A percentile compares a stretch with the other conserved stretches of the same genome.
These are phyloP conservation scores for Entomortierella lignicola DNA, from an alignment of 192 early-diverging fungal genomes.

Conservation along the genomic window DNA sequence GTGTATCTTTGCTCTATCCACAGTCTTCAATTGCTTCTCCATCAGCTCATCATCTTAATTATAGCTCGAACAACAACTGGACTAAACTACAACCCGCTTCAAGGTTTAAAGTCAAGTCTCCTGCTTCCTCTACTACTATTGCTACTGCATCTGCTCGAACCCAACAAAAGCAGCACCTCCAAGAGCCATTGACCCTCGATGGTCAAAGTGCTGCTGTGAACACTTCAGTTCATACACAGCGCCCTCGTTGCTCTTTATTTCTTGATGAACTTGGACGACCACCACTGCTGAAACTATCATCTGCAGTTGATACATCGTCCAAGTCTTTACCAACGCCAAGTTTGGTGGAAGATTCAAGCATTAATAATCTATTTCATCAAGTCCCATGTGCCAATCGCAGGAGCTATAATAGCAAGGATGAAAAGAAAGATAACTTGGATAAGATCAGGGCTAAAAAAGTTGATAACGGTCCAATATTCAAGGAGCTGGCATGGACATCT, in stretches of 20 bases:
- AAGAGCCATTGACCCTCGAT: neutral
- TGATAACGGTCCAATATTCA: too few relatives aligned
- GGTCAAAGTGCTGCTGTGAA: neutral
- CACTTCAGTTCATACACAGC: neutral
- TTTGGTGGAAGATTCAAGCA: neutral
- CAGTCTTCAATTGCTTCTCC: neutral
- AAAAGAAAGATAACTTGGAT: neutral
- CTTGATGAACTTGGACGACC: slow-evolving; percentile 15
- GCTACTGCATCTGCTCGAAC: neutral
- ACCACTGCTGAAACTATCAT: slow-evolving; percentile 13
- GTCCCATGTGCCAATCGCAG: neutral
- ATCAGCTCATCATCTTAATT: neutral
- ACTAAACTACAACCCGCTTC: neutral
- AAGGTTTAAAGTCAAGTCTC: neutral
- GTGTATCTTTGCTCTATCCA: neutral
- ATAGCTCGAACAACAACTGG: neutral
- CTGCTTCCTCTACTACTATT: neutral
- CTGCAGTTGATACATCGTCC: neutral
- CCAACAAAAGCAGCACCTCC: neutral
- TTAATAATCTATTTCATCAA: neutral
- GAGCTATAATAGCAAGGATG: neutral
- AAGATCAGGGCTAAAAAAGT: neutral
- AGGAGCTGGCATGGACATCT: neutral
- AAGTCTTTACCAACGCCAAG: neutral
- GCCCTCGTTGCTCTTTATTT: neutral